Base-by-base conservation (phyloP, 2,329 filamentous ascomycete genomes). In the Ilyonectria mors-panacis region DNA sequence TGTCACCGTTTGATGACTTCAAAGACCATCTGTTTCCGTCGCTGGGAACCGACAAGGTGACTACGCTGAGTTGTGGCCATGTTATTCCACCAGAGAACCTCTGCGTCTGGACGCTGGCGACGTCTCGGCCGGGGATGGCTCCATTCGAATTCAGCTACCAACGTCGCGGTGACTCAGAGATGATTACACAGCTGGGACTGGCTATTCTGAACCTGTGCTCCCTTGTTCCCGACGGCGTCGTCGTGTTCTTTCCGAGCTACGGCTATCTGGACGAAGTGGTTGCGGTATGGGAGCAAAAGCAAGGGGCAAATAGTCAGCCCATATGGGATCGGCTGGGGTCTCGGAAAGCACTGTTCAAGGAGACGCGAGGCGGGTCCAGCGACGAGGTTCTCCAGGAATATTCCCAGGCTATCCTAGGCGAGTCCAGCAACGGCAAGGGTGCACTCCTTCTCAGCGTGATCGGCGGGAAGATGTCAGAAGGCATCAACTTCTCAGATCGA, bases 1-100 rank as follows among this genome's bases (percentile, higher is more conserved):
- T 99, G 96, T 97, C 96, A 2, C 96, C 96, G 0, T 97, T 98
- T 84, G 89, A 92, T 26, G 96, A 98, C 81, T 99, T 97, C 80
- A 91, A 88, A 39, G 87, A 92, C 4, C 93, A 98, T 74, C 85
- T 99, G 0, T 96, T 99, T 69, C 93, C 95, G 0, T 92, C 93
- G 55, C 80, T 97, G 0, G 78, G 88, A 0, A 73, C 85, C 1
- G 80, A 84, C 0, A 89, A 89, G 63, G 87, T 98, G 50, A 91
- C 87, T 10, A 97, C 93, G 0, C 88, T 98, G 33, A 98, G 94
- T 72, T 99, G 95, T 78, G 95, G 94, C 0, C 96, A 99, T 80
- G 95, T 99, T 51, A 97, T 99, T 60, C 95, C 96, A 0, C 81
- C 88, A 0, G 88, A 90, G 3, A 97, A 94, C 70, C 86, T 99